Evolutionary conservation across 345 rosid genomes (phyloP).

Genomic region (Litchi chinensis): DNA sequence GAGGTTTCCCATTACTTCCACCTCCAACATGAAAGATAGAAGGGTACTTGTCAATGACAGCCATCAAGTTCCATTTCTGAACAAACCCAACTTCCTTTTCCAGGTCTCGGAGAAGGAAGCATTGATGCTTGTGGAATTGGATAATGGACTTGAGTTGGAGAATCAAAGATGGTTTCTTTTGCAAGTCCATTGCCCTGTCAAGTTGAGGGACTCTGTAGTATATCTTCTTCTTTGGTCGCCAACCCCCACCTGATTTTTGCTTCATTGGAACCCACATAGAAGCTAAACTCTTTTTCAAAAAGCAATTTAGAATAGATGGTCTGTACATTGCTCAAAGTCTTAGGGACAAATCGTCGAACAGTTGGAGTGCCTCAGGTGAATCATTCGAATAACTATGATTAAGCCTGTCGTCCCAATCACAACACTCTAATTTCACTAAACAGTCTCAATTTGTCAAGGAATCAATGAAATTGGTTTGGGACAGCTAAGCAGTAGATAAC

Average conservation of each 20-base stretch:
- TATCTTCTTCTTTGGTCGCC: constrained; percentile 83
- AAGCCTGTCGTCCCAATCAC: not conserved
- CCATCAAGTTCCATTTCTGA: constrained; percentile 88
- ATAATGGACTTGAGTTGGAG: constrained; percentile 74
- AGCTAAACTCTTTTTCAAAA: not conserved
- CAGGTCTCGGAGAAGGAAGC: constrained; percentile 77
- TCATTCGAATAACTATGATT: no score
- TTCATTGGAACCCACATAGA: constrained; percentile 44
- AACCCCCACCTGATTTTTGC: constrained; percentile 67
- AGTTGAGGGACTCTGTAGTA: constrained; percentile 78
- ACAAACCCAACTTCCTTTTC: constrained; percentile 93
- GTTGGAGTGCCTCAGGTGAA: constrained; percentile 16
- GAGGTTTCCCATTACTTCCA: constrained; percentile 51
- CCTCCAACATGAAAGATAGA: constrained; percentile 70
- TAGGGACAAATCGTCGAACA: constrained; percentile 40
- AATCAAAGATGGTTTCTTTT: constrained; percentile 70
- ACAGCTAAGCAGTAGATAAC: no score
- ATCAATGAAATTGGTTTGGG: no score
- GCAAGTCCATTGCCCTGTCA: constrained; percentile 81
- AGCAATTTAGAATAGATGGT: constrained; percentile 10
- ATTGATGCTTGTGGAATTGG: constrained; percentile 60
- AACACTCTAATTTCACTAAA: no score
- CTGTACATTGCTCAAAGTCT: not conserved
- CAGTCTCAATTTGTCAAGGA: not conserved
- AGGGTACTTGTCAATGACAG: constrained; percentile 78